Percentiles rank a stretch among this genome's conserved stretches.
Evolutionary conservation across 371 early-diverging fungal genomes (phyloP).

Genomic region (Mucor lusitanicus): DNA sequence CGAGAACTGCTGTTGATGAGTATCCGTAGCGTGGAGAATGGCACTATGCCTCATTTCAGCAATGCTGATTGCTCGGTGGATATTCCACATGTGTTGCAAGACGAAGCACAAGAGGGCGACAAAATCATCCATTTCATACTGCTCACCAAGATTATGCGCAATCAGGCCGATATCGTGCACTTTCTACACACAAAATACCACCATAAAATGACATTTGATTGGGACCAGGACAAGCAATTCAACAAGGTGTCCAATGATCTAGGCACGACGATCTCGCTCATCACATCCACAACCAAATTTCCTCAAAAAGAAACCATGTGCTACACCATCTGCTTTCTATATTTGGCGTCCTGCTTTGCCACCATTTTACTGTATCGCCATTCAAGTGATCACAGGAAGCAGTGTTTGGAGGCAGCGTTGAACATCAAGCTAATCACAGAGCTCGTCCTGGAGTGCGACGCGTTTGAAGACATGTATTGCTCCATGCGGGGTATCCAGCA

Average conservation of each 20-base stretch:
- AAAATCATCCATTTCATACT: constrained; percentile 26
- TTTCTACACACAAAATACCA: constrained; percentile 15
- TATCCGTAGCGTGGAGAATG: constrained; percentile 26
- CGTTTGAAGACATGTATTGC: constrained; percentile 40
- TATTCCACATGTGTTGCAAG: constrained; percentile 16
- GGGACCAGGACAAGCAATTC: constrained; percentile 9
- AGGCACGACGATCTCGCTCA: neutral
- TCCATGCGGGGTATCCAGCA: constrained; percentile 44
- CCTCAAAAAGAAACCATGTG: constrained; percentile 18
- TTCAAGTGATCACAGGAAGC: neutral
- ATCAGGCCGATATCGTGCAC: constrained; percentile 20
- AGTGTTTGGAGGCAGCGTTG: constrained; percentile 29
- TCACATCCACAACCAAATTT: constrained; percentile 11
- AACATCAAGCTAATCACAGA: constrained; percentile 29
- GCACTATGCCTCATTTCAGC: constrained; percentile 19
- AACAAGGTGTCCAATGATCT: constrained; percentile 3
- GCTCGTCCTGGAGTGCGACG: constrained; percentile 25
- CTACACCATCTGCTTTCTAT: constrained; percentile 26
- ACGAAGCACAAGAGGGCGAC: constrained; percentile 23
- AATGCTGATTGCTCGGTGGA: constrained; percentile 8
- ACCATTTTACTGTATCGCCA: constrained; percentile 24
- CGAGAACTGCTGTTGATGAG: neutral
- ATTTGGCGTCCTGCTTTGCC: constrained; percentile 22
- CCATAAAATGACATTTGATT: neutral
- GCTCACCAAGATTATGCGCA: constrained; percentile 14